These are phyloP conservation scores for Gymnopilus junonius DNA, from an alignment of 768 basidiomycete species.

Conservation along the genomic window DNA sequence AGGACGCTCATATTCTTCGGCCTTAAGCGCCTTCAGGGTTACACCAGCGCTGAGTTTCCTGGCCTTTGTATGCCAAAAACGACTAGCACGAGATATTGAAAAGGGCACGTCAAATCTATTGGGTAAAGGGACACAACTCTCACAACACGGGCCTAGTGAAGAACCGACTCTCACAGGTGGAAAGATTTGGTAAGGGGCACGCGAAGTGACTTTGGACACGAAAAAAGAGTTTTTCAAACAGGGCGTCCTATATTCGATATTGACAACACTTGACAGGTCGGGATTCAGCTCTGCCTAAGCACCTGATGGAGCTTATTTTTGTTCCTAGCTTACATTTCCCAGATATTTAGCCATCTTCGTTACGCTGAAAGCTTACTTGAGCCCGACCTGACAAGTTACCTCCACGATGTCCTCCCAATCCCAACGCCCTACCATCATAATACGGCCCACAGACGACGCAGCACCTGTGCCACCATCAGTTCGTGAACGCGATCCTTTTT, in stretches of 20 bases:
- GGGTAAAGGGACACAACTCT: background rate
- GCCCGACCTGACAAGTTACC: background rate
- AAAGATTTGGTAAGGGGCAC: background rate
- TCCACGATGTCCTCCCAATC: background rate
- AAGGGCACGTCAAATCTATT: background rate
- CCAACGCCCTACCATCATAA: background rate
- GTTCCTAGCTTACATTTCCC: background rate
- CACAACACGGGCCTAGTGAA: background rate
- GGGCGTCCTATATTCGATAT: background rate
- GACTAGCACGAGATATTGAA: background rate
- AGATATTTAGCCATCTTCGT: background rate
- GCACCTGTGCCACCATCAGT: background rate
- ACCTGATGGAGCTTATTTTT: background rate
- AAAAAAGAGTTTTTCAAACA: background rate
- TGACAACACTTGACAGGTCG: background rate
- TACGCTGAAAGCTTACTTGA: background rate
- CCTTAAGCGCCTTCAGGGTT: background rate
- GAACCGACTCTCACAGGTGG: background rate
- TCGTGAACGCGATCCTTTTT: background rate
- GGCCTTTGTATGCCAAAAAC: background rate
- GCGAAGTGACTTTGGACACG: background rate
- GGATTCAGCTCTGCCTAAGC: background rate
- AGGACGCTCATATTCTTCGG: too few relatives aligned
- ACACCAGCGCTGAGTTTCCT: background rate
- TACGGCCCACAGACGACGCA: background rate